Percentiles rank a stretch among this genome's conserved stretches.
Evolutionary conservation across 176 grass and related monocot species (phyloP).

Genomic region (Puya raimondii): DNA sequence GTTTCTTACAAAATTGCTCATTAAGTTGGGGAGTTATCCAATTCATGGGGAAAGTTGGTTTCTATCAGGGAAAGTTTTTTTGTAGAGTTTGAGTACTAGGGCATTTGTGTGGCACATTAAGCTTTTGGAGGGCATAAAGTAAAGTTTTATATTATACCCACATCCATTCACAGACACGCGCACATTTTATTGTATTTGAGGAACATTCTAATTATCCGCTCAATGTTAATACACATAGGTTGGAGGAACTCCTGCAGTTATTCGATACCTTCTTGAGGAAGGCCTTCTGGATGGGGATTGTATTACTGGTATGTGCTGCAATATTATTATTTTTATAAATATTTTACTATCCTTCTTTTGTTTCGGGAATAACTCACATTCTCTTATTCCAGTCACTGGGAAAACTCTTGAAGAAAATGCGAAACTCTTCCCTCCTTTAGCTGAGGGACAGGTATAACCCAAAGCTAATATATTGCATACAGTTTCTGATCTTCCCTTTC

Average conservation of each 20-base stretch:
- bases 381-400: conserved; percentile 55
- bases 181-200: not conserved
- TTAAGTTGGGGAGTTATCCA: too few relatives aligned
- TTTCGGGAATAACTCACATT: conserved; percentile 3
- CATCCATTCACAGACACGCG: too few relatives aligned
- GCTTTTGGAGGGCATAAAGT: too few relatives aligned
- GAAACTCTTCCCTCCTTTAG: conserved; percentile 63
- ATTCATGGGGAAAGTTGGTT: too few relatives aligned
- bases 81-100: too few relatives aligned
- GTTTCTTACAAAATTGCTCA: too few relatives aligned
- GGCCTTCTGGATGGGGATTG: conserved; percentile 87
- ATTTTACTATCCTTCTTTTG: conserved; percentile 4
- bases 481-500: not conserved
- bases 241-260: conserved; percentile 90
- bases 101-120: too few relatives aligned
- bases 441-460: conserved; percentile 73
- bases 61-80: too few relatives aligned
- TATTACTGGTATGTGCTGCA: conserved; percentile 58
- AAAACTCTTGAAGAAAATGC: conserved; percentile 96
- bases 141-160: too few relatives aligned
- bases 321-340: conserved; percentile 7
- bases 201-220: not conserved
- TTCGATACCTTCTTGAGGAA: conserved; percentile 87
- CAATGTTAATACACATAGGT: conserved; percentile 38
- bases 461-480: not conserved